A percentile compares a stretch with the other conserved stretches of the same genome.
These are phyloP conservation scores for Phragmites australis DNA, from an alignment of 176 grass and related monocot species.

Conservation along the genomic window DNA sequence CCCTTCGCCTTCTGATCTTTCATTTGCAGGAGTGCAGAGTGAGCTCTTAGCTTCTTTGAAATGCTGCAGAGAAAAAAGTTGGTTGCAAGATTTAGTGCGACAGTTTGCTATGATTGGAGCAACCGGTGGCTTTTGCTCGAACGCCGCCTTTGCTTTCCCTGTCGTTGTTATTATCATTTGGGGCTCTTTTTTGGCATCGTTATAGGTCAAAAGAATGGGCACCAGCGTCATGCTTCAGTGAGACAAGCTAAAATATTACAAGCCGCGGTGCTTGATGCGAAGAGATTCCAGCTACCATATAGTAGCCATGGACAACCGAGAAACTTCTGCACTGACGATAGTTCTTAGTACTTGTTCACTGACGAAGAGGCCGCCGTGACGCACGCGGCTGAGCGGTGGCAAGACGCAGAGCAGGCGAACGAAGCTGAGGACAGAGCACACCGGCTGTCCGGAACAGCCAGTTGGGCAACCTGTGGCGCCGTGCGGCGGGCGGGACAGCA, in stretches of 20 bases:
- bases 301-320: background rate
- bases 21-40: background rate
- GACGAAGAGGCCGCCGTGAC: background rate
- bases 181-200: background rate
- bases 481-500: too few species aligned
- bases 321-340: background rate
- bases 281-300: background rate
- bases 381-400: too few species aligned
- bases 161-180: background rate
- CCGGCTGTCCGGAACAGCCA: too few species aligned
- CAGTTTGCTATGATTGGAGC: slow-evolving; percentile 23
- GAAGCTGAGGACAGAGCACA: too few species aligned
- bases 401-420: too few species aligned
- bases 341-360: too few species aligned
- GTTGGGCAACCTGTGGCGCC: too few species aligned
- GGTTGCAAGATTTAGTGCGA: background rate
- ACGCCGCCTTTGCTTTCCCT: slow-evolving; percentile 16
- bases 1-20: background rate
- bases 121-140: slow-evolving; percentile 25
- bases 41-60: background rate
- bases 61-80: slow-evolving; percentile 13
- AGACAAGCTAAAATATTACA: background rate
- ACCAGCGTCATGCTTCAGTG: background rate
- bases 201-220: slow-evolving; percentile 24
- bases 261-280: background rate